These are phyloP conservation scores for Acer yangbiense DNA, from an alignment of 345 rosid species.

Conservation along the genomic window DNA sequence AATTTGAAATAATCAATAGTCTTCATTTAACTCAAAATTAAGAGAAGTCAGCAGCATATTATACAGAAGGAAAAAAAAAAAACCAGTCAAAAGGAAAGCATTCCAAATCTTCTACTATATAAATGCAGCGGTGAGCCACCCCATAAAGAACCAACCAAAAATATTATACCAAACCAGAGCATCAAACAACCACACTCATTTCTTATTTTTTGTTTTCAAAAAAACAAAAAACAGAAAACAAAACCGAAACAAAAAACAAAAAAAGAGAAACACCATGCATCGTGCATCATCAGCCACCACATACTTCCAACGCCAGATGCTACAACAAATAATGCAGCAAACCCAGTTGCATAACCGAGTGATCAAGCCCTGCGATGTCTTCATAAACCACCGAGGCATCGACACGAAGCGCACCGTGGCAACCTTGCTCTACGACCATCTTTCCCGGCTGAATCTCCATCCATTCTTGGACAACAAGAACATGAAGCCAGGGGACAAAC, in stretches of 20 bases:
- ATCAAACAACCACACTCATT: neutral
- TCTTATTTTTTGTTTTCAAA: neutral
- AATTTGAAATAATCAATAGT: neutral
- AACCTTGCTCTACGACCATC: conserved; percentile 63
- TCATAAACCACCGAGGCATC: conserved; percentile 70
- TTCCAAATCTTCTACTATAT: neutral
- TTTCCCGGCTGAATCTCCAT: conserved; percentile 35
- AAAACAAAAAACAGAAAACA: neutral
- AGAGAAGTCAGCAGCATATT: neutral
- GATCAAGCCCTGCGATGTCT: conserved; percentile 47
- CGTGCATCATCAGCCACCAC: conserved; percentile 14
- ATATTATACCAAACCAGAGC: neutral
- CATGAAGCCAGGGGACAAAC: conserved; percentile 76
- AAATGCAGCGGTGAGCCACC: neutral
- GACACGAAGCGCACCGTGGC: conserved; percentile 67
- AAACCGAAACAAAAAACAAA: neutral
- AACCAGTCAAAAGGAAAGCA: neutral
- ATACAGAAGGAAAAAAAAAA: no score
- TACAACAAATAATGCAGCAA: conserved; percentile 9
- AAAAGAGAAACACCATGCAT: conserved; percentile 24
- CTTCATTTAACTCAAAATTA: neutral
- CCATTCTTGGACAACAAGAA: conserved; percentile 77
- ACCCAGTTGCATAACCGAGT: conserved; percentile 17
- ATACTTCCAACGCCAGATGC: conserved; percentile 20
- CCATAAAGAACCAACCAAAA: no score